Base-by-base conservation (phyloP, 768 basidiomycete species). In the Lactarius tabidus region DNA sequence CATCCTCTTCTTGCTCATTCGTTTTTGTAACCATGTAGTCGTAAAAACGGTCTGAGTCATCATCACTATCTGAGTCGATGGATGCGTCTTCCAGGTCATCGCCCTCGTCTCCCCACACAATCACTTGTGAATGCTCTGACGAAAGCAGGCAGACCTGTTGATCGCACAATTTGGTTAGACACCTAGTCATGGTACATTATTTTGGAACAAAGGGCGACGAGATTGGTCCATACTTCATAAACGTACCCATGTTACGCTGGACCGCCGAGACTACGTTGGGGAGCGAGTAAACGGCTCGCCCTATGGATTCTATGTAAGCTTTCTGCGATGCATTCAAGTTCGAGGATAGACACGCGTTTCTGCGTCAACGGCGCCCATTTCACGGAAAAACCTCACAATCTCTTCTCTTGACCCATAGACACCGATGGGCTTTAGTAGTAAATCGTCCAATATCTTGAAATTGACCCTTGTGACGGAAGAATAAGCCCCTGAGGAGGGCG, bases 381-480 rank as follows among this genome's bases (percentile, higher is more conserved):
- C 71, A 18, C 66, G 65, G 0, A 87, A 71, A 53, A 85, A 81
- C 14, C 75, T 72, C 9, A 81, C 78, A 18, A 87, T 82, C 65
- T 82, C 78, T 5, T 76, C 70, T 70, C 79, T 82, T 67, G 80
- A 82, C 1, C 86, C 86, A 65, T 88, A 87, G 1, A 87, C n/a
- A n/a, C n/a, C n/a, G n/a, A n/a, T n/a, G n/a, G n/a, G n/a, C n/a
- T n/a, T n/a, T n/a, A n/a, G n/a, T 3, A 68, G 59, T 20, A 77
- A 70, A 3, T 75, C 66, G 69, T 87, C 86, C 9, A 87, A 74
- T 0, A 73, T 71, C 52, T 78, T 78, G 72, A 88, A 87, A 66
- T 87, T 78, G 64, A 87, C 82, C 65, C 79, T 82, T 2, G 82
- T 85, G 57, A 85, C 74, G 0, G 83, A 82, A 1, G 69, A 65